Percentiles rank a stretch among this genome's conserved stretches.
Conservation (phyloP, 2,329 filamentous ascomycete species). For the Sphaerulina vaccinii region DNA sequence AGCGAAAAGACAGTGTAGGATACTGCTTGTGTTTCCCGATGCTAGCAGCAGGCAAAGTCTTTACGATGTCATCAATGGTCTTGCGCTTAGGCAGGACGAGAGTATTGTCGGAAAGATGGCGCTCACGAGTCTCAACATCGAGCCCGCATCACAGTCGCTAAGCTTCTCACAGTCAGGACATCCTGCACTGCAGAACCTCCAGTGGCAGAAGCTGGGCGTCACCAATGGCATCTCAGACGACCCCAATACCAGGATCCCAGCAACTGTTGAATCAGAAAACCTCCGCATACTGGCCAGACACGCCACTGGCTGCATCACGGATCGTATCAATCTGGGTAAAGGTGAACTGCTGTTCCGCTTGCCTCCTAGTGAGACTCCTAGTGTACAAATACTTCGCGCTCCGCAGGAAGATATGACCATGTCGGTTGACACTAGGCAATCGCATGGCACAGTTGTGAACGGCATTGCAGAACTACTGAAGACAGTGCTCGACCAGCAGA, state of each 20-base stretch:
- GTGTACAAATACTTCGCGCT: constrained; percentile 67
- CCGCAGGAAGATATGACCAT: constrained; percentile 76
- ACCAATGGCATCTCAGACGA: constrained; percentile 67
- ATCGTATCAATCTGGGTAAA: constrained; percentile 72
- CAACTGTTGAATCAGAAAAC: constrained; percentile 72
- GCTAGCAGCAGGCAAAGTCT: constrained; percentile 68
- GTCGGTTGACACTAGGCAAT: constrained; percentile 56
- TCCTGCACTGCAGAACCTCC: constrained; percentile 45
- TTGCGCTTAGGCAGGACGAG: constrained; percentile 66
- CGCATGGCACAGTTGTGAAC: constrained; percentile 48
- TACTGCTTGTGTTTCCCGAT: constrained; percentile 75
- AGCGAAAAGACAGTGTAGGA: constrained; percentile 63
- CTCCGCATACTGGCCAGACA: constrained; percentile 72
- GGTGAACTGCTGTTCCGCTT: constrained; percentile 50
- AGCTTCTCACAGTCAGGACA: constrained; percentile 41
- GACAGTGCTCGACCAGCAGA: constrained; percentile 54
- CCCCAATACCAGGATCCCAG: constrained; percentile 56
- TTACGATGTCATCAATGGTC: constrained; percentile 71
- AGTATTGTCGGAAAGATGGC: constrained; percentile 68
- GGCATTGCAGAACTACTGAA: constrained; percentile 65
- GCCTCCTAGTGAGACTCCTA: constrained; percentile 47
- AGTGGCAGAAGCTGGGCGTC: constrained; percentile 67
- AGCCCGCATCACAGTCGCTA: constrained; percentile 53
- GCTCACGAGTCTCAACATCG: constrained; percentile 65
- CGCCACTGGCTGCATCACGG: constrained; percentile 73